phyloP scores from a whole-genome alignment of 352 stramenopile species.

The Phytopythium cucurbitacearum region DNA sequence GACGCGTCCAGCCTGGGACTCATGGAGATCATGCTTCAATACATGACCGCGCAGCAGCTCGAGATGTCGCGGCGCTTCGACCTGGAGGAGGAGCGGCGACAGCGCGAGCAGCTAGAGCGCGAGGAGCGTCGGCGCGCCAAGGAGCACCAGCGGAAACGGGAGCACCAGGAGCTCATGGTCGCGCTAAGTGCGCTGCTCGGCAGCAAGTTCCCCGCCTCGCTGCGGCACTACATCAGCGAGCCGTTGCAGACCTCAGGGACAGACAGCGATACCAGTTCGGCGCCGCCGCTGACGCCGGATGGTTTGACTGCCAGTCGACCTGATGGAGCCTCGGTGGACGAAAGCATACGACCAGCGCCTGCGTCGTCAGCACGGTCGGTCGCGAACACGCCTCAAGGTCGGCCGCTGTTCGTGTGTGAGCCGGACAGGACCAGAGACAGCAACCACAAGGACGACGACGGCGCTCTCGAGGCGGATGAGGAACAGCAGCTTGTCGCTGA shows the following conservation, averaged over 20 bases:
- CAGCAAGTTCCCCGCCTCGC: conserved; percentile 34
- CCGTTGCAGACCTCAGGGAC: not conserved
- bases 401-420: too few species aligned
- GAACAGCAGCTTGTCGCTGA: too few species aligned
- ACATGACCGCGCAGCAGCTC: conserved; percentile 46
- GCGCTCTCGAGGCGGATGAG: too few species aligned
- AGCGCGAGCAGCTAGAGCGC: conserved; percentile 18
- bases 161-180: conserved; percentile 58
- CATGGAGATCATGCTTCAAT: conserved; percentile 51
- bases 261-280: not conserved
- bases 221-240: conserved; percentile 34
- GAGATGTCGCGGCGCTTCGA: conserved; percentile 30
- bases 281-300: not conserved
- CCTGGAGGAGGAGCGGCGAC: conserved; percentile 24
- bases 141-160: conserved; percentile 21
- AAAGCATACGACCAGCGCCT: too few species aligned
- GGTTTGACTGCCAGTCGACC: too few species aligned
- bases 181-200: conserved; percentile 37
- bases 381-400: too few species aligned
- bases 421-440: too few species aligned
- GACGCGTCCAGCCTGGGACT: conserved; percentile 20
- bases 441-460: too few species aligned
- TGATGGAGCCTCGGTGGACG: too few species aligned
- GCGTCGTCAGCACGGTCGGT: too few species aligned
- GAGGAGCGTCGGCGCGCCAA: conserved; percentile 27